Conservation (phyloP, 2,329 filamentous ascomycete species). For the Seiridium cupressi region DNA sequence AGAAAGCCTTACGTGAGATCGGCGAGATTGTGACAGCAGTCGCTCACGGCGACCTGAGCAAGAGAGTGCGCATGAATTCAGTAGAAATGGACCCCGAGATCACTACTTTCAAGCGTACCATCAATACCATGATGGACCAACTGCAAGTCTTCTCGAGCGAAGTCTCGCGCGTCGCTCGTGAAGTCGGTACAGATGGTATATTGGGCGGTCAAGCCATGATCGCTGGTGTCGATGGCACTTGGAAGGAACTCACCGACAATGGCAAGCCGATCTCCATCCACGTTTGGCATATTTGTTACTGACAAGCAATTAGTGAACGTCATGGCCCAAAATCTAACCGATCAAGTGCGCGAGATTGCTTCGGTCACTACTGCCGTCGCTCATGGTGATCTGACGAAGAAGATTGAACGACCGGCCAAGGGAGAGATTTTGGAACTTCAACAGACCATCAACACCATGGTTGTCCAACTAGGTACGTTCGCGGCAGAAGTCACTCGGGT, state of each 20-base stretch:
- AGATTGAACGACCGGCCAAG: conserved; percentile 77
- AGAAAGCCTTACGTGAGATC: conserved; percentile 94
- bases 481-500: conserved; percentile 82
- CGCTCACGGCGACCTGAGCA: conserved; percentile 90
- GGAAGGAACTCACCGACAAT: conserved; percentile 94
- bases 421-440: conserved; percentile 82
- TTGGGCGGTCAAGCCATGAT: conserved; percentile 93
- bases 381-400: conserved; percentile 79
- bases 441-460: conserved; percentile 88
- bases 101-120: conserved; percentile 94
- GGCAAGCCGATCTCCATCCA: conserved; percentile 39
- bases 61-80: conserved; percentile 93
- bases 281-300: conserved; percentile 16
- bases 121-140: conserved; percentile 99
- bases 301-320: conserved; percentile 61
- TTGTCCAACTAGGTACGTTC: conserved; percentile 80
- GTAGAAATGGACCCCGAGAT: conserved; percentile 99
- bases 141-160: conserved; percentile 95
- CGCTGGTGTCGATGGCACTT: conserved; percentile 91
- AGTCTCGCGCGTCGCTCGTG: conserved; percentile 89
- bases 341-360: conserved; percentile 83
- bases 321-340: conserved; percentile 79
- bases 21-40: conserved; percentile 97
- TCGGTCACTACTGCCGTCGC: conserved; percentile 82
- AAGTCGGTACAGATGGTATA: conserved; percentile 94